Base-by-base conservation (phyloP, 139 green algal species). In the Limnomonas spitsbergensis region DNA sequence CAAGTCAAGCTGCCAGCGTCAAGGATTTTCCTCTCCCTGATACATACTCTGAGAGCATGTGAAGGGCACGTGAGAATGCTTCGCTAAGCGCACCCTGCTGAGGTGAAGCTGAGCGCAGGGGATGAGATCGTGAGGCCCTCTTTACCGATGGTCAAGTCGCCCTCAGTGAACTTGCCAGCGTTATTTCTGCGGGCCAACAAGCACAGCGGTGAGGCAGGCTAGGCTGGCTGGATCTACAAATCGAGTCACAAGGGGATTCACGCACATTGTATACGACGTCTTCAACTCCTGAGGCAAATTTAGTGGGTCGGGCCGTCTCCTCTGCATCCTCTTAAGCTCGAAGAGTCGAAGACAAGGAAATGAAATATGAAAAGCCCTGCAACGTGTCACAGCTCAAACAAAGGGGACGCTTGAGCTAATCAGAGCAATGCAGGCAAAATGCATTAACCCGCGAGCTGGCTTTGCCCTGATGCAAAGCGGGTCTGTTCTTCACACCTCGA, bases 111-210 rank as follows among this genome's bases (percentile, higher is more conserved):
- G 26, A 7, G 26, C 26, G 61, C 61, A 72, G 82, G 82, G 0
- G 78, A 84, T 31, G 73, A 82, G 39, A 87, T 87, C 40, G 74
- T 76, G 20, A 88, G 76, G 0, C 83, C 83, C 37, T 88, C 78
- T n/a, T 68, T 69, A 38, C 83, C 83, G 40, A 88, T 88, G 20
- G 83, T 85, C 3, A 88, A 34, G 40, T 85, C 83, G 3, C 83
- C 83, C 40, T 88, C 83, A 1, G 76, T 77, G 32, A 88, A 88
- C 35, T 70, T 82, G 34, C 79, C 82, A 3, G 78, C 66, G 38
- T 84, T 87, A 35, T 78, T 87, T 1, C 82, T 87, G 78, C 66
- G 24, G 24, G 31, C 24, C 27, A 72, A 34, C 47, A 61, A 24
- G 14, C n/a, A n/a, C n/a, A n/a, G n/a, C n/a, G n/a, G n/a, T n/a